phyloP scores from a whole-genome alignment of 2,329 filamentous ascomycete genomes.

The Pseudogymnoascus sp. region DNA sequence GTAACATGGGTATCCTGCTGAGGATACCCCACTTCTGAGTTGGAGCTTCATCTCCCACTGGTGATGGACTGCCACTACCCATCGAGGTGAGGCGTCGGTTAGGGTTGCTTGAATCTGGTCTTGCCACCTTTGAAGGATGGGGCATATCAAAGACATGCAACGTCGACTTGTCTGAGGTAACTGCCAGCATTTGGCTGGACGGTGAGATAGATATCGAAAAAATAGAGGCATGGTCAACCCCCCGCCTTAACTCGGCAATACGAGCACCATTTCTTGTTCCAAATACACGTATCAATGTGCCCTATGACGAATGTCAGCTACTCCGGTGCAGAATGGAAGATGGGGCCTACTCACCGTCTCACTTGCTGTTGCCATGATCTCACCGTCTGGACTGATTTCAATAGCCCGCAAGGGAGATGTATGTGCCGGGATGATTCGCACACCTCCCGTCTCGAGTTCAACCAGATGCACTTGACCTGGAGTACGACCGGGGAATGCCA shows the following conservation, averaged over 20 bases:
- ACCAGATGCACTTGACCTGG: constrained; percentile 84
- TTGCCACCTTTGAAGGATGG: constrained; percentile 37
- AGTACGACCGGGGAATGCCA: constrained; percentile 83
- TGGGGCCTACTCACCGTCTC: constrained; percentile 49
- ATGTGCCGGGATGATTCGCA: constrained; percentile 92
- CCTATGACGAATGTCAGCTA: constrained; percentile 36
- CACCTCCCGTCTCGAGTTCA: constrained; percentile 66
- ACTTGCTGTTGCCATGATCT: constrained; percentile 80
- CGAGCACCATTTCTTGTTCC: constrained; percentile 72
- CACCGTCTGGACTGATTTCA: constrained; percentile 69
- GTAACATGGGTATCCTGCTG: constrained; percentile 74
- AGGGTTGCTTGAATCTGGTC: constrained; percentile 27
- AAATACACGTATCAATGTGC: constrained; percentile 83
- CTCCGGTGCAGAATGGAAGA: background rate
- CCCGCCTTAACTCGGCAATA: constrained; percentile 76
- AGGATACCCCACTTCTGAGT: constrained; percentile 79
- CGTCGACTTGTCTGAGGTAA: constrained; percentile 94
- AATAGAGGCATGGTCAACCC: constrained; percentile 79
- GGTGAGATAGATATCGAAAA: constrained; percentile 86
- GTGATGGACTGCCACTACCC: constrained; percentile 22
- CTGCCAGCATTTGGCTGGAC: constrained; percentile 69
- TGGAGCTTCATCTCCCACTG: constrained; percentile 38
- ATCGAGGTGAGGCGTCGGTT: constrained; percentile 28
- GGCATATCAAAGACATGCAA: constrained; percentile 89
- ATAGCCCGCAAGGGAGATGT: constrained; percentile 70